Base-by-base conservation (phyloP, 208 protist genomes). In the Vickermania spadyakhi region DNA sequence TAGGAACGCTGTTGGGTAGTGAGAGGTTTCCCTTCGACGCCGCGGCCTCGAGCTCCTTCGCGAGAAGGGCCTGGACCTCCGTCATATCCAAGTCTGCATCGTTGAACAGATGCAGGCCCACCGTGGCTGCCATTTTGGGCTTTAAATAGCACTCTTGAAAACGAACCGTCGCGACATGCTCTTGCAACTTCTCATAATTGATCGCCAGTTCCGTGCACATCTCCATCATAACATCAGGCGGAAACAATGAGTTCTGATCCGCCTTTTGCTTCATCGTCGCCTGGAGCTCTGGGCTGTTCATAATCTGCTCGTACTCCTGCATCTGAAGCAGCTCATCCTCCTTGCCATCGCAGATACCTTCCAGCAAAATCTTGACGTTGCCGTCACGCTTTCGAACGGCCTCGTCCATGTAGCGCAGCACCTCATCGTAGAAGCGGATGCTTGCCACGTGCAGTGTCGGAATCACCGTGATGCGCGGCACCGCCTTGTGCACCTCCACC, bases 121-220 rank as follows among this genome's bases (percentile, higher is more conserved):
- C 77, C 25, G 78, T 75, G 21, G 88, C 84, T 0, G 88, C 88
- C 73, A 94, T 87, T 65, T 92, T 94, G 5, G 88, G 88, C 61
- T 86, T 88, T 30, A 94, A 66, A 60, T 94, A 94, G 72, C 84
- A 94, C 70, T 94, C 84, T 76, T 92, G 84, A 58, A 94, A 70
- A 26, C 88, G 84, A 28, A 94, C 66, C 41, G 63, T 79, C 52
- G 68, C 64, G 60, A 72, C 69, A 25, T 75, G 51, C 14, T 62
- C 63, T 21, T 63, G 55, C 53, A 94, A 68, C 22, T 70, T 61
- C 31, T 77, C 74, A 65, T 81, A 89, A 27, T 84, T 68, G 2
- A 94, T 70, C n/a, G 69, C 70, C 4, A 94, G 62, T 70, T 94
- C 84, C 14, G 71, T 68, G 66, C 88, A 94, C 22, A 94, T 94